These are phyloP conservation scores for Zygoascus ofunaensis DNA, from an alignment of 805 yeast species.

Conservation along the genomic window DNA sequence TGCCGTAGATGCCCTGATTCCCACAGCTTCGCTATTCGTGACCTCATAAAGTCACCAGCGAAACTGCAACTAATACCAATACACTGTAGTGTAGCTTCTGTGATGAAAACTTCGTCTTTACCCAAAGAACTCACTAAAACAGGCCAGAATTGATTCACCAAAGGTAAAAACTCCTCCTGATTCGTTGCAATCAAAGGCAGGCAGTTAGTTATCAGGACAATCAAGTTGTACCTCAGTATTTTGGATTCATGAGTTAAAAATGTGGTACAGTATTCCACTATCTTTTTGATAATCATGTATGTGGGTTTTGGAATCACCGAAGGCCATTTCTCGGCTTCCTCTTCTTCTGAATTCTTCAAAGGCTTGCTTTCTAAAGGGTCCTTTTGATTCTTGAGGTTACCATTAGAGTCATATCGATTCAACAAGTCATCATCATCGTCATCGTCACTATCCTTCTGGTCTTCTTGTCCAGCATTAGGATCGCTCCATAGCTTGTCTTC, in stretches of 20 bases:
- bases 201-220: constrained; percentile 38
- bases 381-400: constrained; percentile 20
- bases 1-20: not conserved
- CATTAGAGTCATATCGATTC: constrained; percentile 29
- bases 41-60: constrained; percentile 30
- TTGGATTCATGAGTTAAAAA: constrained; percentile 58
- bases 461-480: constrained; percentile 9
- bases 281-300: constrained; percentile 50
- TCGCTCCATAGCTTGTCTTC: constrained; percentile 21
- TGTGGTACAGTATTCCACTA: constrained; percentile 61
- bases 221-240: constrained; percentile 45
- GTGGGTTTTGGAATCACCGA: constrained; percentile 56
- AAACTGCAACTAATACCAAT: constrained; percentile 21
- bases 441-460: constrained; percentile 33
- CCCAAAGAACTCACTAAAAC: constrained; percentile 25
- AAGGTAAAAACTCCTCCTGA: constrained; percentile 37
- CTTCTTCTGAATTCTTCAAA: constrained; percentile 26
- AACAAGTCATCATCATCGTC: constrained; percentile 18
- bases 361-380: constrained; percentile 19
- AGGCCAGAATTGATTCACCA: constrained; percentile 48
- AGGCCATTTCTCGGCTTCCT: constrained; percentile 42
- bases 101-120: constrained; percentile 27
- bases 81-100: constrained; percentile 24
- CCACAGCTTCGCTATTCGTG: constrained; percentile 20
- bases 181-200: constrained; percentile 49